phyloP scores from a whole-genome alignment of 352 stramenopile genomes.

The Globisporangium paddicum region DNA sequence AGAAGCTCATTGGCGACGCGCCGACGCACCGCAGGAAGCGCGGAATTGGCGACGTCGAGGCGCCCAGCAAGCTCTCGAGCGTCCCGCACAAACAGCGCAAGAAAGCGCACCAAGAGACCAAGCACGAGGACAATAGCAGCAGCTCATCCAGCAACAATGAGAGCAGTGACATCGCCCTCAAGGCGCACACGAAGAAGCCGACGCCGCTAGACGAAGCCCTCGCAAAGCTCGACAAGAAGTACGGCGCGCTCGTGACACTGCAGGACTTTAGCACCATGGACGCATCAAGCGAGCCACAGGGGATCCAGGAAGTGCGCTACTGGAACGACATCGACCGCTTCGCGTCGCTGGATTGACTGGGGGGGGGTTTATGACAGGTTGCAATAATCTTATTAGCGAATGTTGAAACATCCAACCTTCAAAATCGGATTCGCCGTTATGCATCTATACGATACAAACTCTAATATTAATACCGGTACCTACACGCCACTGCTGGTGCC shows the following conservation, averaged over 20 bases:
- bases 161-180: background rate
- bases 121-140: conserved; percentile 3
- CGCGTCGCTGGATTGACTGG: conserved; percentile 5
- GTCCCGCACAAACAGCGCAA: conserved; percentile 13
- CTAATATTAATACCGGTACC: too few species aligned
- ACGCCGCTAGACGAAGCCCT: conserved; percentile 12
- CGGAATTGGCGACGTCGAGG: conserved; percentile 11
- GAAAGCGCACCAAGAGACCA: conserved; percentile 6
- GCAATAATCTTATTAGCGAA: background rate
- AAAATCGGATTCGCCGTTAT: background rate
- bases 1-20: background rate
- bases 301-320: conserved; percentile 13
- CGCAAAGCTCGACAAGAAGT: conserved; percentile 12
- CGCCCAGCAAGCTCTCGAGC: conserved; percentile 10
- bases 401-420: background rate
- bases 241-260: background rate
- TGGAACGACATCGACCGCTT: conserved; percentile 20
- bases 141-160: background rate
- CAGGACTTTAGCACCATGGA: background rate
- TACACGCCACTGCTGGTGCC: background rate
- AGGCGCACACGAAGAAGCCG: background rate
- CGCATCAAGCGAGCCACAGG: background rate
- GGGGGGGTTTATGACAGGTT: background rate
- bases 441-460: too few species aligned
- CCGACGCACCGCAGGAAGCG: conserved; percentile 10